Percentiles rank a stretch among this genome's conserved stretches.
Evolutionary conservation across 2,329 filamentous ascomycete genomes (phyloP).

Genomic region (Parastagonospora avenae): DNA sequence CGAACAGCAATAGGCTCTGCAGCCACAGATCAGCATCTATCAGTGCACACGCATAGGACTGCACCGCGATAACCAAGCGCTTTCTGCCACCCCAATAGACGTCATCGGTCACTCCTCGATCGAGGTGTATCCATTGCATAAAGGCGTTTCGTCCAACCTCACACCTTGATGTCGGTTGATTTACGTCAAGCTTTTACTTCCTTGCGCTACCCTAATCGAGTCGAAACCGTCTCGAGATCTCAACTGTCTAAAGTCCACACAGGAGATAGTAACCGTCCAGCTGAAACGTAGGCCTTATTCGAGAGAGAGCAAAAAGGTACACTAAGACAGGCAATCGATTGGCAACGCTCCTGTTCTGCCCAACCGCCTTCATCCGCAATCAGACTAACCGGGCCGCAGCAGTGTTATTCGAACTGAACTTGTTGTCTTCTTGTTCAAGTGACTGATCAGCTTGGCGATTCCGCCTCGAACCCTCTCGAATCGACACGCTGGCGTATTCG

Average conservation of each 20-base stretch:
- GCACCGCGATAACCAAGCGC: conserved; percentile 26
- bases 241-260: conserved; percentile 62
- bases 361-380: conserved; percentile 27
- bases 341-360: conserved; percentile 38
- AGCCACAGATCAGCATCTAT: conserved; percentile 30
- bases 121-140: conserved; percentile 19
- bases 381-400: conserved; percentile 42
- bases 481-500: conserved; percentile 49
- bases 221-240: conserved; percentile 62
- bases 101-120: conserved; percentile 20
- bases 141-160: conserved; percentile 36
- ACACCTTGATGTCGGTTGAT: conserved; percentile 64
- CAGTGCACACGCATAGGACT: conserved; percentile 23
- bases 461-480: conserved; percentile 27
- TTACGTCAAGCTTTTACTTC: conserved; percentile 59
- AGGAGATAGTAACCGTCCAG: conserved; percentile 56
- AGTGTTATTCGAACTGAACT: conserved; percentile 43
- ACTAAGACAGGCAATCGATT: conserved; percentile 43
- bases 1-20: conserved; percentile 22
- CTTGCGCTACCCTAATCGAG: conserved; percentile 61
- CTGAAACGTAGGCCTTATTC: conserved; percentile 44
- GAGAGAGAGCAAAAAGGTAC: conserved; percentile 40
- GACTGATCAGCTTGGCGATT: conserved; percentile 33
- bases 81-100: conserved; percentile 23
- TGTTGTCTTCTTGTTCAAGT: conserved; percentile 39